These are phyloP conservation scores for Zymoseptoria ardabiliae DNA, from an alignment of 2,329 filamentous ascomycete species.

Conservation along the genomic window DNA sequence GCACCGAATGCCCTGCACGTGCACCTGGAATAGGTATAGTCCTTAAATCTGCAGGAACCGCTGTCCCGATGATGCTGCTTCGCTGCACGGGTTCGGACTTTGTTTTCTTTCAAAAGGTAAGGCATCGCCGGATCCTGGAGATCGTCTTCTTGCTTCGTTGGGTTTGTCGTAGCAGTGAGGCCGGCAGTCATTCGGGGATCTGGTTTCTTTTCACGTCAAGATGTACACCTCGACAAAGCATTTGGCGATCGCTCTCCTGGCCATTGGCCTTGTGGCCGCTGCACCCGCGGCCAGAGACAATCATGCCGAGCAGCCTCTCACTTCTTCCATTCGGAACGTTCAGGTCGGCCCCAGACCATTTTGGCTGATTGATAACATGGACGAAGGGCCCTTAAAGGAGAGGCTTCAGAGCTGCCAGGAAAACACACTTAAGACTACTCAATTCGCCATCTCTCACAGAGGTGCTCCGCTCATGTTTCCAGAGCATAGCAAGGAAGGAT, in stretches of 20 bases:
- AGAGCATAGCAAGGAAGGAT: constrained; percentile 55
- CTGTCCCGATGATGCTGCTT: neutral
- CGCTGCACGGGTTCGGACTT: neutral
- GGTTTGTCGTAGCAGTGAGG: neutral
- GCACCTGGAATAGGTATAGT: neutral
- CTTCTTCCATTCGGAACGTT: constrained; percentile 30
- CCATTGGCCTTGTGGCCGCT: neutral
- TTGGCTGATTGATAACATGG: constrained; percentile 58
- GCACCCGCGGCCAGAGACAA: neutral
- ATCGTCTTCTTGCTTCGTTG: neutral
- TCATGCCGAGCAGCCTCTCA: neutral
- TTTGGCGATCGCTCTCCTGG: neutral
- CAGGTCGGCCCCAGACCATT: constrained; percentile 59
- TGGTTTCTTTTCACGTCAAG: neutral
- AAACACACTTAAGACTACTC: constrained; percentile 44
- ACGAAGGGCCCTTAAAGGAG: constrained; percentile 51
- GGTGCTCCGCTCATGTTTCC: constrained; percentile 58
- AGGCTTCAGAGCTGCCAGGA: constrained; percentile 54
- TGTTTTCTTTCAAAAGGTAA: neutral
- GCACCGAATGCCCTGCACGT: neutral
- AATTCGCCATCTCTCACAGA: constrained; percentile 55
- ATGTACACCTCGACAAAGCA: neutral
- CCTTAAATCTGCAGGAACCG: neutral
- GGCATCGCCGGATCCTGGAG: neutral
- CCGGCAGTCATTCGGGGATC: neutral